A percentile compares a stretch with the other conserved stretches of the same genome.
phyloP scores from a whole-genome alignment of 345 rosid genomes.

The Brassica carinata region DNA sequence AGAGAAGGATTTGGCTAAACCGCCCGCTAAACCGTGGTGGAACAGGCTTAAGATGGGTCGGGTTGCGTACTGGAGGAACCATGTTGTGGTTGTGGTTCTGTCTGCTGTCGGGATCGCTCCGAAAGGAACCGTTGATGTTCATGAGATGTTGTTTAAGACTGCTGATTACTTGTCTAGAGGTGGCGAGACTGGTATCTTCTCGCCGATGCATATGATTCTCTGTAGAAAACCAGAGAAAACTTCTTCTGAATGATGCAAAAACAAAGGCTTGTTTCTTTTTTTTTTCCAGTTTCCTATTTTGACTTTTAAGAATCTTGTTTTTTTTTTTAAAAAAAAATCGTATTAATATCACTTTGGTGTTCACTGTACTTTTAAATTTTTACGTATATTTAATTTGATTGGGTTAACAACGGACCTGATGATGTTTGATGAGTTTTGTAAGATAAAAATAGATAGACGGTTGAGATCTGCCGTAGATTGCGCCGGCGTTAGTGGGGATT shows the following conservation, averaged over 20 bases:
- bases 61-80: constrained; percentile 95
- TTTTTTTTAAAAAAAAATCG: not conserved
- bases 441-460: not conserved
- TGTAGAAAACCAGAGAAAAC: constrained; percentile 71
- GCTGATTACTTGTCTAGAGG: constrained; percentile 82
- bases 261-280: not conserved
- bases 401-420: not conserved
- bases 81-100: constrained; percentile 68
- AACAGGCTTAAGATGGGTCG: constrained; percentile 80
- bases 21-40: constrained; percentile 95
- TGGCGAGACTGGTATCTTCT: constrained; percentile 85
- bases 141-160: constrained; percentile 84
- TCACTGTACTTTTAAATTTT: not conserved
- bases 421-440: not conserved
- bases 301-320: not conserved
- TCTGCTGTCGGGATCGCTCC: constrained; percentile 82
- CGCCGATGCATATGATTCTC: constrained; percentile 96
- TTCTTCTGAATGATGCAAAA: constrained; percentile 17
- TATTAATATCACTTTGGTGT: constrained; percentile 16
- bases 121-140: constrained; percentile 93
- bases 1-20: constrained; percentile 82
- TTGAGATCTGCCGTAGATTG: not conserved
- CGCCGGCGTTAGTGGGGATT: not conserved
- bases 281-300: constrained; percentile 2
- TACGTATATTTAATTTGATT: constrained; percentile 26